Conservation (phyloP, 2,329 filamentous ascomycete genomes). For the Cercospora zeina region DNA sequence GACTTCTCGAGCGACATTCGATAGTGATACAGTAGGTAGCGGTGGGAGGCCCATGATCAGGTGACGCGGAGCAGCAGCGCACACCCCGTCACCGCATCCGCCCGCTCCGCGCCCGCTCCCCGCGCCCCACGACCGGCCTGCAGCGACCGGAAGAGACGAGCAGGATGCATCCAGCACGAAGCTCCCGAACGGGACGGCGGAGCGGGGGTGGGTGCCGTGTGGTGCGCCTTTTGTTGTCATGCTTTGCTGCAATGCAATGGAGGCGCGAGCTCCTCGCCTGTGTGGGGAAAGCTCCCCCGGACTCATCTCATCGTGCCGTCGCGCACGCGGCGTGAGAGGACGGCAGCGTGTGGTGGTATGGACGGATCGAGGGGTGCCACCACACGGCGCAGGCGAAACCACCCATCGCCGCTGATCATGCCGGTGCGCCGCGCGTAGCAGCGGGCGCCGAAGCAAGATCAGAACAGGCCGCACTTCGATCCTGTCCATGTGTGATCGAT, state of each 20-base stretch:
- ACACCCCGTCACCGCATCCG: not conserved
- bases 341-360: no score
- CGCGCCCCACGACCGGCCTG: not conserved
- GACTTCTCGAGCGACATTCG: not conserved
- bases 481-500: not conserved
- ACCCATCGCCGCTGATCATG: not conserved
- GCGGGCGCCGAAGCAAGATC: not conserved
- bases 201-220: not conserved
- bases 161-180: not conserved
- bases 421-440: not conserved
- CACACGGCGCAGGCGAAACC: no score
- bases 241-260: not conserved
- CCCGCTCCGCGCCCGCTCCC: not conserved
- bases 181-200: not conserved
- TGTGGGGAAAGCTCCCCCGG: constrained; percentile 1
- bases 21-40: no score
- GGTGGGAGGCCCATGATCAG: not conserved
- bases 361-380: no score
- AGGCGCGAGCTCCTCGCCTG: not conserved
- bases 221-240: not conserved
- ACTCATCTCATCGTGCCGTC: no score
- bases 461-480: not conserved
- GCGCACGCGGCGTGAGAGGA: no score
- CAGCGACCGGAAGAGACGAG: not conserved
- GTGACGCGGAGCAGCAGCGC: not conserved